A percentile compares a stretch with the other conserved stretches of the same genome.
Evolutionary conservation across 768 basidiomycete genomes (phyloP).

Genomic region (Lactifluus pinguis): DNA sequence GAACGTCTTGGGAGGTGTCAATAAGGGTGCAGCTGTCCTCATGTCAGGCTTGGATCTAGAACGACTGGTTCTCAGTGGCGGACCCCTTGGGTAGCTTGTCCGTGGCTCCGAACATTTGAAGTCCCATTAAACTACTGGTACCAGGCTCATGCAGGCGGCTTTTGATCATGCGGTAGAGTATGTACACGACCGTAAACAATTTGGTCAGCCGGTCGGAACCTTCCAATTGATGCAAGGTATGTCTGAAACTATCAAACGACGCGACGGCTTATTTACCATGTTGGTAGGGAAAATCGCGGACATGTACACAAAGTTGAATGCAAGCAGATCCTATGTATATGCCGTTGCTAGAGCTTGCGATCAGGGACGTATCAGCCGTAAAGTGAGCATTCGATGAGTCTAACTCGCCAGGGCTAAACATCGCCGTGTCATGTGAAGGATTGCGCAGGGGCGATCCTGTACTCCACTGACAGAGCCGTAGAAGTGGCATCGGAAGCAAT

Average conservation of each 20-base stretch:
- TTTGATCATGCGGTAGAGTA: constrained; percentile 85
- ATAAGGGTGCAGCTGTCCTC: constrained; percentile 75
- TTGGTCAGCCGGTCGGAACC: constrained; percentile 76
- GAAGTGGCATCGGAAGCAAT: constrained; percentile 87
- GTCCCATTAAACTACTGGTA: not conserved
- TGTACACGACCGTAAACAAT: constrained; percentile 89
- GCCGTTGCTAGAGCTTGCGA: constrained; percentile 89
- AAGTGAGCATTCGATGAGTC: constrained; percentile 38
- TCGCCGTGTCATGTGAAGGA: constrained; percentile 44
- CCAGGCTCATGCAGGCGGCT: constrained; percentile 84
- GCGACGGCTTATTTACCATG: constrained; percentile 11
- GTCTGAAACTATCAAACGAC: constrained; percentile 13
- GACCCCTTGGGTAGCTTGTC: constrained; percentile 67
- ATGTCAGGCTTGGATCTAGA: constrained; percentile 95
- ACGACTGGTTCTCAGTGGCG: constrained; percentile 83
- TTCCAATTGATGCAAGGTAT: constrained; percentile 96
- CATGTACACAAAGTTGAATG: constrained; percentile 91
- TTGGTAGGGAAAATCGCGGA: constrained; percentile 69
- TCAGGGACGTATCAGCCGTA: constrained; percentile 62
- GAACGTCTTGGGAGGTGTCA: constrained; percentile 74
- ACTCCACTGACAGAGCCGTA: constrained; percentile 86
- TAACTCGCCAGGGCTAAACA: not conserved
- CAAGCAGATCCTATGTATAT: constrained; percentile 86
- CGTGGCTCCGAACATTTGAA: not conserved
- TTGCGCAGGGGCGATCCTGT: constrained; percentile 90